Base-by-base conservation (phyloP, 2,329 filamentous ascomycete species). In the Colletotrichum sp. region DNA sequence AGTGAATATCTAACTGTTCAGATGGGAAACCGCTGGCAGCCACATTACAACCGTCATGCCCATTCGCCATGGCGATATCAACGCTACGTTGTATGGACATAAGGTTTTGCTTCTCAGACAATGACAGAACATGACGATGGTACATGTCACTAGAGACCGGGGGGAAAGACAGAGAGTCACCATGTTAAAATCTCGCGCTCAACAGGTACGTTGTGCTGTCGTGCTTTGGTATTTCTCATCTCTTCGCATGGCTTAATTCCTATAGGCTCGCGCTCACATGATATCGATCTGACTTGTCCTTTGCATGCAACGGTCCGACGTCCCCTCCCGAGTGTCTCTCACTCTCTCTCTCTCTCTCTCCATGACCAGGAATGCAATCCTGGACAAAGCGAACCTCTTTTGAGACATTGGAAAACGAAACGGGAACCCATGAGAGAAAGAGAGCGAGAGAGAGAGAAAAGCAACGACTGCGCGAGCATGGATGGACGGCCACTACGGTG, bases 271-370 rank as follows among this genome's bases (percentile, higher is more conserved):
- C 26, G 26, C 24, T 34, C 34, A 64, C 62, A 32, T 64, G 62
- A 69, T 21, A 26, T 60, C 28, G 16, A 63, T 65, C n/a, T 64
- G 21, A 36, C 21, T 18, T 36, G 21, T 26, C n/a, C 30, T 64
- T 64, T 71, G 69, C 69, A 71, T 71, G 59, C 69, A 71, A 71
- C 59, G 69, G 63, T 52, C 67, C 55, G 69, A 52, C 16, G 36
- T 44, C 64, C 30, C 39, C 32, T 49, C 44, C 44, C 44, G 44
- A 3, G 18, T 26, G 57, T 62, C 34, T 70, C 34, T 63, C 26
- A 18, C 63, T 69, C 69, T 69, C 59, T 18, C 26, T 12, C 39
- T 13, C 44, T n/a, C 39, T n/a, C 39, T 52, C 44, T 52, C 44
- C 64, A 30, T 64, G 16, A 12, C 8, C 21, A 36, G 73, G 70